Evolutionary conservation across 208 protist genomes (phyloP), one percentile per base, ranked within the genome.

Genomic region (Tritrichomonas musculus): DNA sequence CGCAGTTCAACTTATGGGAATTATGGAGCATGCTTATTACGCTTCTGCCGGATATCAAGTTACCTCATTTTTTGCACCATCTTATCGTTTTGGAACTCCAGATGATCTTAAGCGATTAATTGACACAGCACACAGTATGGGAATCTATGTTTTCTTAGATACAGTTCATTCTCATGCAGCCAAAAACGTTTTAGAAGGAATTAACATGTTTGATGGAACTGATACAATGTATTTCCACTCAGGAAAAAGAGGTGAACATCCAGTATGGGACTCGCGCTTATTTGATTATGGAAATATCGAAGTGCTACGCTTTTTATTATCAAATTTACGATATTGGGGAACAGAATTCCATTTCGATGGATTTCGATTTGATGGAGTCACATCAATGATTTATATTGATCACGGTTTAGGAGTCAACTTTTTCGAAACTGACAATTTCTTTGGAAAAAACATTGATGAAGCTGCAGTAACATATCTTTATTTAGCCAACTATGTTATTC

Each of bases 321-420:
- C 92, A 5, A 93, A 93, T 47, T n/a, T 92, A 39, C 8, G 50
- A 53, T 80, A 65, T 30, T 94, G 41, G 14, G 44, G 96, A 1
- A 95, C 97, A 2, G 94, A 95, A 27, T 98, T 96, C 93, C 41
- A 93, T 1, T 97, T 98, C 93, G 97, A 98, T 93, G 97, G 97
- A 13, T 98, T 98, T 94, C 94, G 97, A 65, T 98, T 98, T 94
- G 97, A 98, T 93, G 97, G 96, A n/a, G 96, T 97, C 0, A 98
- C 96, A 0, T 97, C 96, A 20, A 97, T 98, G 96, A 93, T 98
- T 0, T 98, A 98, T 93, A 92, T 93, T 13, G 97, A 98, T 93
- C 96, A 97, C 73, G 96, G 97, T 2, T 57, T 57, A 22, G 14
- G 53, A 27, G 53, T 36, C 41, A 75, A 57, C 50, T 57, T 75